A percentile compares a stretch with the other conserved stretches of the same genome.
Evolutionary conservation across 306 rosid species (phyloP).

Genomic region (Ceratonia siliqua): DNA sequence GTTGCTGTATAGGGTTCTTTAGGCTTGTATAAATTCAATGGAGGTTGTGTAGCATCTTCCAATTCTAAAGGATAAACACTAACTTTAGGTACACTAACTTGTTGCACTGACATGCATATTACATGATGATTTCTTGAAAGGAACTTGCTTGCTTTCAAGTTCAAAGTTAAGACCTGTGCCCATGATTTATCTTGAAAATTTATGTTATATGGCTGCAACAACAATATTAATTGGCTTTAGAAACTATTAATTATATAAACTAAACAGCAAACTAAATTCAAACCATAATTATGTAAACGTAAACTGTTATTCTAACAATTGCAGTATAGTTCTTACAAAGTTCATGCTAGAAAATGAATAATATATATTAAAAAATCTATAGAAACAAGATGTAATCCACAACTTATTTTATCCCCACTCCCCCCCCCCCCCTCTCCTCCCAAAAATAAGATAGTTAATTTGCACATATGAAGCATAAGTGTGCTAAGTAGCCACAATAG

Average conservation of each 20-base stretch:
- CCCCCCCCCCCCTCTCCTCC: no score
- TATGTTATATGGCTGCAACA: slow-evolving; percentile 56
- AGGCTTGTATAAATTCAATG: slow-evolving; percentile 79
- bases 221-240: slow-evolving; percentile 22
- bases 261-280: slow-evolving; percentile 18
- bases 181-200: slow-evolving; percentile 61
- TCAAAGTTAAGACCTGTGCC: slow-evolving; percentile 49
- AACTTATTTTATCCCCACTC: no score
- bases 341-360: background rate
- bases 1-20: slow-evolving; percentile 91
- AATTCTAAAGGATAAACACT: slow-evolving; percentile 66
- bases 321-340: background rate
- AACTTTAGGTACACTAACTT: slow-evolving; percentile 73
- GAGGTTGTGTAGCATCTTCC: slow-evolving; percentile 78
- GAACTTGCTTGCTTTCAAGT: slow-evolving; percentile 51
- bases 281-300: slow-evolving; percentile 3
- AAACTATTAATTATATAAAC: slow-evolving; percentile 16
- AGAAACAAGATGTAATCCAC: slow-evolving; percentile 1
- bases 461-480: background rate
- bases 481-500: background rate
- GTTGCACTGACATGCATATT: slow-evolving; percentile 87
- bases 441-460: background rate
- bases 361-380: background rate
- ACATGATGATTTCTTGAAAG: slow-evolving; percentile 44
- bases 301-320: background rate